Evolutionary conservation across 164 flowering plant species (phyloP), one percentile per base, ranked within the genome.

Genomic region (Tetrastigma voinierianum): DNA sequence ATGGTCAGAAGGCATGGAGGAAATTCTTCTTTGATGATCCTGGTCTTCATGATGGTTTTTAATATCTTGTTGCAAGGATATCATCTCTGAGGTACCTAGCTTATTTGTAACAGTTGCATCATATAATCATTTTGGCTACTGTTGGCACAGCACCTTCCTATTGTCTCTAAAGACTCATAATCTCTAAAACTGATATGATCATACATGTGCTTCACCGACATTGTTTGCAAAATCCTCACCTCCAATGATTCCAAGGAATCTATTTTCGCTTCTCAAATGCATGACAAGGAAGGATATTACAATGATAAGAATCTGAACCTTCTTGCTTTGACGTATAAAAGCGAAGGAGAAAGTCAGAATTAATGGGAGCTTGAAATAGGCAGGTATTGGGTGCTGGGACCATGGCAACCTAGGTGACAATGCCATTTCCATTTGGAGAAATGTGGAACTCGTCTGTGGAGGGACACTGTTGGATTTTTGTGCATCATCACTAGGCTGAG

Each of bases 1-100:
- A 70, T 87, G 86, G 66, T 89, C 90, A 25, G 95, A 87, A 53
- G 95, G 84, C 43, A 84, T 48, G 96, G 97, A 65, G 96, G 90
- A 72, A 95, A 92, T 72, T 87, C 97, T 74, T 95, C 97, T 72
- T 86, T 44, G 70, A 65, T 53, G 79, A 61, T 46, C 57, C 79
- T 24, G 57, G 79, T 81, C 93, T 62, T 76, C 84, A 44, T 9
- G 68, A 62, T 48, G 59, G 66, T 56, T 83, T 46, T 69, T 76
- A 47, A 48, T 57, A 58, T 81, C 80, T 56, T 78, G 79, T 60
- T 80, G 85, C 18, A 63, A 43, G 44, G 80, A 70, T 51, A 78
- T 59, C 62, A 67, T n/a, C 62, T 79, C 81, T 53, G 78, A 73
- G 60, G 61, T 65, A 67, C 52, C 71, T 15, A 58, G 53, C 44